phyloP scores from a whole-genome alignment of 441 rosid species.

The Sinapis alba region DNA sequence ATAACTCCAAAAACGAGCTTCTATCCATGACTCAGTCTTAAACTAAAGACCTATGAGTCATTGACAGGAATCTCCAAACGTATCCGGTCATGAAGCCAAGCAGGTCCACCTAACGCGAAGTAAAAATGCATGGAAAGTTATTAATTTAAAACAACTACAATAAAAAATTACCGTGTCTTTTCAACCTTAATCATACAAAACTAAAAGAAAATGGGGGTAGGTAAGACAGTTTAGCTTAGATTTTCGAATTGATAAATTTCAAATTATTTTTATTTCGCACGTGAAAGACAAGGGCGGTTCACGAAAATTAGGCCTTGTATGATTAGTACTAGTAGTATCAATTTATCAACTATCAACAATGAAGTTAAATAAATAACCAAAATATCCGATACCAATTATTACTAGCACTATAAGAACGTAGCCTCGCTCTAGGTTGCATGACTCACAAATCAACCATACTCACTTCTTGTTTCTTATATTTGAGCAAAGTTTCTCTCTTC shows the following conservation, averaged over 20 bases:
- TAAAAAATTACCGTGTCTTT: neutral
- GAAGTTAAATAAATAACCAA: neutral
- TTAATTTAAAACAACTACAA: too few species aligned
- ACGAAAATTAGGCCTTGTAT: neutral
- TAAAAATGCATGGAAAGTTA: too few species aligned
- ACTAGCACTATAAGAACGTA: constrained; percentile 36
- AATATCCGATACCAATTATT: constrained; percentile 21
- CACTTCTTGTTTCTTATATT: neutral
- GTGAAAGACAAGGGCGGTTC: neutral
- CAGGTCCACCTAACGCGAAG: too few species aligned
- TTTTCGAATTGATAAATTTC: neutral
- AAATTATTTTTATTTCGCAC: neutral
- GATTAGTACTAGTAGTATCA: neutral
- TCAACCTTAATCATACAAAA: neutral
- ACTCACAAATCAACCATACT: constrained; percentile 26
- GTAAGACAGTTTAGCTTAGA: neutral
- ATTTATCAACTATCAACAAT: neutral
- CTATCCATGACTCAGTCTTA: neutral
- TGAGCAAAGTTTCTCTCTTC: constrained; percentile 1
- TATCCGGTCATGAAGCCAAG: too few species aligned
- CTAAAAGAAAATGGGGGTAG: neutral
- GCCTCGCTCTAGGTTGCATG: constrained; percentile 16
- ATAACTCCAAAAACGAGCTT: too few species aligned
- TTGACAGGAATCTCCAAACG: too few species aligned
- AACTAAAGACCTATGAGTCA: too few species aligned